Base-by-base conservation (phyloP, 2,329 filamentous ascomycete genomes). In the Arachnomyces sp. region DNA sequence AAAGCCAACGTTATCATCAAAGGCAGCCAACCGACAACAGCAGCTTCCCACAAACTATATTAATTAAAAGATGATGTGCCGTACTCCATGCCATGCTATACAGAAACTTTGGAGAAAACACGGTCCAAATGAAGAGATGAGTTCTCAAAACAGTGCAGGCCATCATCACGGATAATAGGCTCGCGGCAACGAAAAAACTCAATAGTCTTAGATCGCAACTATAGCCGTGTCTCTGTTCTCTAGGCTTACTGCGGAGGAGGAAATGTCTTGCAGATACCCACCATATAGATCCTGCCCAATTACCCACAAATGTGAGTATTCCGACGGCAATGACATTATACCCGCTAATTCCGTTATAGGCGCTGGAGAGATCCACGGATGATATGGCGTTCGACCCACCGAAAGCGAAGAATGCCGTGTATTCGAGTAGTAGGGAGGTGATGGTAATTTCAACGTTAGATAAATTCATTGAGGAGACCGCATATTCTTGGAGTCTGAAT, bases 41-140 rank as follows among this genome's bases (percentile, higher is more conserved):
- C 29, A 76, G 39, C 21, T 78, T 71, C 1, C 78, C 80, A 32
- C 82, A 50, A 4, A 75, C 68, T 28, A 89, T 52, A 59, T 90
- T 88, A 32, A 90, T 69, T 29, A 75, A 57, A 45, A 89, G 59
- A 74, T 98, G 90, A 67, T 89, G 86, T 6, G 78, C 85, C 34
- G 90, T 56, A 46, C 77, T 80, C 93, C 92, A 98, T 11, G 84
- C 87, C 72, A 92, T 83, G 48, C 80, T 85, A 60, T 94, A 98
- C 50, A 98, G 66, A 61, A 89, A 96, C 63, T 96, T 98, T 0
- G 92, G 92, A 48, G 86, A 94, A 62, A 98, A 98, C 8, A 98
- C 92, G 1, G 90, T 96, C 92, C 92, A 98, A 46, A 98, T 89
- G 59, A 98, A 98, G 43, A 98, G 63, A 70, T 98, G 92, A 21